Evolutionary conservation across 2,329 filamentous ascomycete species (phyloP).

Genomic region (Metarhizium guizhouense): DNA sequence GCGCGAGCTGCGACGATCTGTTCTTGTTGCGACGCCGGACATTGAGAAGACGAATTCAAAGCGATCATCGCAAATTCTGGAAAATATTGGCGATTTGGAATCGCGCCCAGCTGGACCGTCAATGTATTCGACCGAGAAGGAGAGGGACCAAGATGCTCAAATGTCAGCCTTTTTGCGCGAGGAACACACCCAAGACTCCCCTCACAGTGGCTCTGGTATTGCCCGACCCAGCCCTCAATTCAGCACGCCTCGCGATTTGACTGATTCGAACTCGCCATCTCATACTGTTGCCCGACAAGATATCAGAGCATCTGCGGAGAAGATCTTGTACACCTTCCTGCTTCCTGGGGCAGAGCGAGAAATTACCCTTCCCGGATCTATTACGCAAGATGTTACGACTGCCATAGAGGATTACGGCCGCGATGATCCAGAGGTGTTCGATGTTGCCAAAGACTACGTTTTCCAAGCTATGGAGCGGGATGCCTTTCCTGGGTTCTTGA

Average conservation of each 20-base stretch:
- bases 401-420: constrained; percentile 85
- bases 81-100: constrained; percentile 59
- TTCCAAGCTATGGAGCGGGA: constrained; percentile 99
- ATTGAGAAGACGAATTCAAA: constrained; percentile 73
- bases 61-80: constrained; percentile 73
- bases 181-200: constrained; percentile 48
- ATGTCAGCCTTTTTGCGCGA: constrained; percentile 84
- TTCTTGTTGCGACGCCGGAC: constrained; percentile 88
- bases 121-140: constrained; percentile 58
- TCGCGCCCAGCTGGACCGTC: constrained; percentile 50
- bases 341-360: constrained; percentile 93
- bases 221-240: constrained; percentile 45
- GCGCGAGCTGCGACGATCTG: constrained; percentile 84
- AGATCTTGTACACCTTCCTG: constrained; percentile 96
- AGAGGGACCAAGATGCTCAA: constrained; percentile 75
- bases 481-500: constrained; percentile 93
- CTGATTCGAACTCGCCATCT: constrained; percentile 73
- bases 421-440: constrained; percentile 95
- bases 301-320: constrained; percentile 87
- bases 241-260: constrained; percentile 51
- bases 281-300: constrained; percentile 83
- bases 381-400: constrained; percentile 75
- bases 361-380: constrained; percentile 83
- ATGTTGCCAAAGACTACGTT: constrained; percentile 96
- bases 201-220: constrained; percentile 37